Evolutionary conservation across 306 rosid species (phyloP).

Genomic region (Carpinus fangiana): DNA sequence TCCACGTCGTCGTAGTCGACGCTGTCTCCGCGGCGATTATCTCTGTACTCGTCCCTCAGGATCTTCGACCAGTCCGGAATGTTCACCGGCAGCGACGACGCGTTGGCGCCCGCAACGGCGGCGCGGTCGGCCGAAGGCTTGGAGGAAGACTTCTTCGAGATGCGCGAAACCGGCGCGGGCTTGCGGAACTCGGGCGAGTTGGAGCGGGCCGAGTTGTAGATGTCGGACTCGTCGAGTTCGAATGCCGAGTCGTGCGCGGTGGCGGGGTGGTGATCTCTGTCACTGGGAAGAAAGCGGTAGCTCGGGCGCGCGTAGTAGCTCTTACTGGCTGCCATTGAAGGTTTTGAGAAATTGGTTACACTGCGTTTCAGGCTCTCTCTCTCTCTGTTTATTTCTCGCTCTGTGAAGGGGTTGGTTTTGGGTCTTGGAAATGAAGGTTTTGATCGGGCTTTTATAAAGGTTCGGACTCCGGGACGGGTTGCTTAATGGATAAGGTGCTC

Average conservation of each 20-base stretch:
- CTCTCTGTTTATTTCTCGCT: neutral
- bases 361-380: neutral
- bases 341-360: neutral
- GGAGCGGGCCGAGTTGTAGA: constrained; percentile 51
- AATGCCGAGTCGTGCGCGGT: constrained; percentile 49
- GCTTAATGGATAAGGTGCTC: constrained; percentile 56
- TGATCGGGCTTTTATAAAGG: constrained; percentile 57
- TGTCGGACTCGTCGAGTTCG: constrained; percentile 78
- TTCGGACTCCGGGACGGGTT: constrained; percentile 19
- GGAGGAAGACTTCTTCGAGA: constrained; percentile 29
- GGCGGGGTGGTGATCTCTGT: constrained; percentile 32
- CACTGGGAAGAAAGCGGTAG: constrained; percentile 56
- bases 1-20: constrained; percentile 29
- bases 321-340: constrained; percentile 61
- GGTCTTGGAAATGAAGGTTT: constrained; percentile 11
- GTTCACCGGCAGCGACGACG: constrained; percentile 70
- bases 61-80: constrained; percentile 94
- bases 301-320: constrained; percentile 41
- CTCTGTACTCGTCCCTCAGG: constrained; percentile 62
- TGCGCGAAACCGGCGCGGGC: constrained; percentile 30
- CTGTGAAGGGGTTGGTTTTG: constrained; percentile 10
- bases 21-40: constrained; percentile 32
- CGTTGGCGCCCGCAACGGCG: constrained; percentile 27
- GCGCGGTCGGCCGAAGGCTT: constrained; percentile 31
- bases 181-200: constrained; percentile 67